phyloP scores from a whole-genome alignment of 805 yeast genomes.

The Clavispora santaluciae region DNA sequence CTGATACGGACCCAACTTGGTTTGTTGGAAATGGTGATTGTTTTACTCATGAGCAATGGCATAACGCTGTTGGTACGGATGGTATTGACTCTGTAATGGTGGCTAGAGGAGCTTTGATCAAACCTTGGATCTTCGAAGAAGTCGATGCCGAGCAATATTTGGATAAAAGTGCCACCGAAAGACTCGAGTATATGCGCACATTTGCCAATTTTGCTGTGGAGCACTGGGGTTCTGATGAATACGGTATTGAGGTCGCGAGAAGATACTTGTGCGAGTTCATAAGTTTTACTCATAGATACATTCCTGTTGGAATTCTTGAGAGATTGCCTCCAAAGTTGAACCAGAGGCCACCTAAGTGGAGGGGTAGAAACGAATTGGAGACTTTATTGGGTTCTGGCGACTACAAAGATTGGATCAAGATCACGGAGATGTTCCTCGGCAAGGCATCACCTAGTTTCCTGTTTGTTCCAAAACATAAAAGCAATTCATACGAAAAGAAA shows the following conservation, averaged over 20 bases:
- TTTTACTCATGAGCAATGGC: conserved; percentile 84
- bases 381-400: conserved; percentile 81
- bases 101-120: conserved; percentile 95
- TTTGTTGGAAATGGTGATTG: conserved; percentile 95
- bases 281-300: conserved; percentile 89
- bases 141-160: conserved; percentile 82
- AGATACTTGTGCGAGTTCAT: conserved; percentile 91
- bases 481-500: conserved; percentile 55
- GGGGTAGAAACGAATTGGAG: conserved; percentile 88
- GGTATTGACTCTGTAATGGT: conserved; percentile 94
- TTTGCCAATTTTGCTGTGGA: conserved; percentile 80
- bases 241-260: conserved; percentile 83
- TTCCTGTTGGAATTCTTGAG: conserved; percentile 91
- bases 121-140: conserved; percentile 99
- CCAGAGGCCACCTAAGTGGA: conserved; percentile 92
- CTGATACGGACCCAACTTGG: conserved; percentile 62
- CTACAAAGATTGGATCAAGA: conserved; percentile 91
- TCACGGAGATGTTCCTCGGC: conserved; percentile 93
- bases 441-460: conserved; percentile 70
- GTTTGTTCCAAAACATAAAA: conserved; percentile 92
- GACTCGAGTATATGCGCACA: conserved; percentile 67
- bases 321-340: conserved; percentile 82
- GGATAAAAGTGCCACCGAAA: conserved; percentile 86
- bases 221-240: conserved; percentile 98
- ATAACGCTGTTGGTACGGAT: conserved; percentile 55